Evolutionary conservation across 495 filamentous ascomycete species (phyloP), one percentile per base, ranked within the genome.

Genomic region (Penicillium angulare): DNA sequence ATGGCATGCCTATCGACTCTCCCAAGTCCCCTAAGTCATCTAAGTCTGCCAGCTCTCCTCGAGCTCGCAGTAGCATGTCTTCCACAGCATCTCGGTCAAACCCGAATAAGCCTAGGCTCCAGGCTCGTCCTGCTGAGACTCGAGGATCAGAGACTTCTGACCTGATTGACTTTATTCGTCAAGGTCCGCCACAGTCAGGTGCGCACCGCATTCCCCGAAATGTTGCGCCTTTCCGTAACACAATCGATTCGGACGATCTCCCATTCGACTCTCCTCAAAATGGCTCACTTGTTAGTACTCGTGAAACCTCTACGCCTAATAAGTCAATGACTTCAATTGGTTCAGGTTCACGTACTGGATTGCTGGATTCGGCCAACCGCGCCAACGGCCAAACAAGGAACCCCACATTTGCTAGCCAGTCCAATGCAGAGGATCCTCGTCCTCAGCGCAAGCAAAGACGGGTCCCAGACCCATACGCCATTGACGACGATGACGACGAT

Each of bases 141-240:
- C 72, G 73, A 22, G 79, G 76, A 34, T 83, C 84, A 39, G 80
- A 83, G 56, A 95, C 83, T 39, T 85, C 86, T 2, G 93, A 96
- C 52, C 70, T 98, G 32, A 95, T 96, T 43, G 90, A 97, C 59
- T 97, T 97, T 70, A 92, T 98, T 45, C 84, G 91, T 41, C 84
- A 88, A 66, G 88, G 92, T 1, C 86, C 92, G 7, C 82, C 84
- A 0, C 74, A 68, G 44, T 63, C 62, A 8, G 74, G 74, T 22
- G 63, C 75, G 45, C 88, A 80, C 41, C 82, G 88, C 24, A 91
- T 92, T 55, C 86, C 90, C 24, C 88, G 86, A n/a, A 79, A 80
- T 12, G 87, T 95, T 24, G 90, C 90, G 12, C 89, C 92, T 13
- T 92, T 95, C 73, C 79, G 89, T 24, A 84, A 79, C 47, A 90